Base-by-base conservation (phyloP, 805 yeast genomes). In the Scheffersomyces lignosus region DNA sequence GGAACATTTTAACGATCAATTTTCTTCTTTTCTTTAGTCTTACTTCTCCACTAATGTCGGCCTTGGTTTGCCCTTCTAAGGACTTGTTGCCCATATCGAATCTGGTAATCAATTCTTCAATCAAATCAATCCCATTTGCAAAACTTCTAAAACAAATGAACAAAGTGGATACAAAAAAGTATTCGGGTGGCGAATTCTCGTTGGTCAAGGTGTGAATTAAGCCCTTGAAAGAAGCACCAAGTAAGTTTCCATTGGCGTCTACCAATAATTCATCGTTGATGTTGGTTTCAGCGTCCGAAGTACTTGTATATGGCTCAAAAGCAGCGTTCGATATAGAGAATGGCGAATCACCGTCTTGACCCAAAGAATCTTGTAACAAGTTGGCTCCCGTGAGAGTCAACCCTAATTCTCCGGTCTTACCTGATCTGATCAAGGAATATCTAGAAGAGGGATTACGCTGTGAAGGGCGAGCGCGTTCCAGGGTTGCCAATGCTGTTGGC, bases 121-220 rank as follows among this genome's bases (percentile, higher is more conserved):
- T 67, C 18, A 90, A 64, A 41, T 83, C 87, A 22, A 73, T 66
- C 1, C 90, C 78, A 33, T 70, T 72, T 0, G 89, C 76, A 60
- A 83, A 90, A 37, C 78, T 76, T 49, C 89, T 73, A 63, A 83
- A 88, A 28, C 87, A 81, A 37, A 87, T 66, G 64, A 90, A 79
- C 52, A 89, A 86, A 0, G 93, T 78, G 0, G 93, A 78, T 3
- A 78, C 70, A 41, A 83, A 78, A 51, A 83, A 81, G 39, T 78
- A 78, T 40, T 79, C 85, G 2, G 88, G 83, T 12, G 81, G 80
- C 1, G 72, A 56, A 24, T 61, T 42, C 50, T 84, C 91, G 56
- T 84, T 83, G 0, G 90, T 84, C 33, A 84, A 59, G 16, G 85
- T 69, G 48, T 68, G 75, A 3, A 85, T 77, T 38, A 85, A 64